Base-by-base conservation (phyloP, 805 yeast species). In the Hanseniaspora nectarophila region DNA sequence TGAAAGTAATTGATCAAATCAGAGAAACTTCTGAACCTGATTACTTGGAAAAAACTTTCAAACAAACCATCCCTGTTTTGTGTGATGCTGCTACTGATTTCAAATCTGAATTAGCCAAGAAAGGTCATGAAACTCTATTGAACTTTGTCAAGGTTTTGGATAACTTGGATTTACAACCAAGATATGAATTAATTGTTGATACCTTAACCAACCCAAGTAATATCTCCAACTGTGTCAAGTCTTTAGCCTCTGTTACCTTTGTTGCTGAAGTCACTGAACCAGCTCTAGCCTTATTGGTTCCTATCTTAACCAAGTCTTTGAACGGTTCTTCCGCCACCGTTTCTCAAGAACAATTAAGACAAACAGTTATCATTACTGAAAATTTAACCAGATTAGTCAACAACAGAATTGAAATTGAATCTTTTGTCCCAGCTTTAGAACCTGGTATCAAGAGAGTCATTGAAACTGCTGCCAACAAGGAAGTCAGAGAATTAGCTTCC, bases 181-280 rank as follows among this genome's bases (percentile, higher is more conserved):
- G 95, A 65, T 82, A 78, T 63, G 89, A 87, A 57, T 66, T 81
- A 51, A 87, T 90, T 65, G 84, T 86, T 37, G 85, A 83, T 57
- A 90, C 97, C 47, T 75, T 92, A 67, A 88, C 94, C 44, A 85
- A 90, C 13, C 97, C 97, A 53, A 74, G 74, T 57, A 84, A 85
- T 64, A 95, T 90, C 46, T 85, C 95, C 54, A 82, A 77, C 55
- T 88, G 95, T 68, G 85, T 90, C 67, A 85, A 83, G 68, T 78
- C 90, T 42, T 75, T 90, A 57, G 83, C 95, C 2, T 84, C 94
- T 38, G 97, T 90, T 51, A 92, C 98, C 0, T 90, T 90, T 67
- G 97, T 90, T 46, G 95, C 98, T 44, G 98, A 92, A 71, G 98
- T 90, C 57, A 92, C 97, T 15, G 97, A 89, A 71, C 94, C 97